Evolutionary conservation across 1,284 basidiomycete genomes (phyloP), one percentile per base, ranked within the genome.

Genomic region (Rhodofomes roseus): DNA sequence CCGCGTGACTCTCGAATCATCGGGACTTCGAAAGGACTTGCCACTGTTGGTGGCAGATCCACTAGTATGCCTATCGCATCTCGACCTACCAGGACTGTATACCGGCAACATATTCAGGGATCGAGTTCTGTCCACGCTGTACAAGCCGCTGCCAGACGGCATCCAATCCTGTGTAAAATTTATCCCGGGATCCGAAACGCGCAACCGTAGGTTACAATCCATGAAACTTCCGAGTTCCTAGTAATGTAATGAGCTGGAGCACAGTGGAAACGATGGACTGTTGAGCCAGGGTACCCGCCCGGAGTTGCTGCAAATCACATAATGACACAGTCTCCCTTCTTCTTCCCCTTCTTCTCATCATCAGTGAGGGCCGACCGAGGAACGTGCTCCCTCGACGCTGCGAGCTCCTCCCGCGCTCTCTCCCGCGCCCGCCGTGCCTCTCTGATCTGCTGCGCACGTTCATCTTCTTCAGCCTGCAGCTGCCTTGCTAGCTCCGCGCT

Each of bases 401-500:
- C 56, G 55, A 52, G 57, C 60, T 73, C 70, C 57, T 70, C 70
- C 72, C 60, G 68, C 69, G 20, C 63, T 64, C 50, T 65, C 61
- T 53, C 74, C 18, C 50, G 72, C 54, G 80, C 73, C 1, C 74
- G 76, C 11, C 70, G 72, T 14, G 74, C 74, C 48, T 81, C 77
- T 14, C 50, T 34, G 50, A 76, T 66, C 23, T 73, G 72, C 0
- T 72, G 71, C 4, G 83, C 82, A 2, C 71, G 73, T 9, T 78
- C 77, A 50, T 93, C 85, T 71, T 93, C 92, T 62, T 90, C 88
- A 0, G 81, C 83, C 68, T 93, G 91, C 7, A 94, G 74, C 62
- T 86, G 84, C 53, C 77, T 78, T 2, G 92, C 92, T 0, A 93
- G 77, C 18, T 79, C 81, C 36, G 77, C 78, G 66, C 88, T 91